These are phyloP conservation scores for Corchorus capsularis DNA, from an alignment of 345 rosid genomes.

Conservation along the genomic window DNA sequence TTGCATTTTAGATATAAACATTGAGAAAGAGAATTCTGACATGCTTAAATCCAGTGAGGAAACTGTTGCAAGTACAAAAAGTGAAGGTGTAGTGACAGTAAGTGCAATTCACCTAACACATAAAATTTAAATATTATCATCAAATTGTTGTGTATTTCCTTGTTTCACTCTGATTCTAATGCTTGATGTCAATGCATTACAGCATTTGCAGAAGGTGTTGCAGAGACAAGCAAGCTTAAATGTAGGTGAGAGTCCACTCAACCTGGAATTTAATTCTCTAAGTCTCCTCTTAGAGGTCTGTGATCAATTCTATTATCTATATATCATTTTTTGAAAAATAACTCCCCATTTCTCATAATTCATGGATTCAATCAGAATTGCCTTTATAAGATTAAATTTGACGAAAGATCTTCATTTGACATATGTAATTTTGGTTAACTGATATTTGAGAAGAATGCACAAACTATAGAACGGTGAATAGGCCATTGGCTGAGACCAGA, in stretches of 20 bases:
- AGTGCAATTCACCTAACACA: slow-evolving; percentile 36
- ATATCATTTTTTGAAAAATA: not conserved
- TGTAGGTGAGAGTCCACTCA: slow-evolving; percentile 47
- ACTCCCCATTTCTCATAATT: not conserved
- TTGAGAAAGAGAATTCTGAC: slow-evolving; percentile 54
- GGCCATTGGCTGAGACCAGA: not conserved
- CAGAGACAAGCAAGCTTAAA: slow-evolving; percentile 84
- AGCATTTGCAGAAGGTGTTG: slow-evolving; percentile 68
- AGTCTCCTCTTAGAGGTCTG: slow-evolving; percentile 30
- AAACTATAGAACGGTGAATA: not conserved
- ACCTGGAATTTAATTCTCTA: slow-evolving; percentile 27
- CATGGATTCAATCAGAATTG: not conserved
- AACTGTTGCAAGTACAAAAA: slow-evolving; percentile 43
- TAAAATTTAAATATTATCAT: no score
- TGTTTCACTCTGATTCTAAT: no score
- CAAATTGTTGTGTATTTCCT: no score
- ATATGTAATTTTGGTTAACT: not conserved
- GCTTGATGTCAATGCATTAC: slow-evolving; percentile 23
- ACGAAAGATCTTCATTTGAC: not conserved
- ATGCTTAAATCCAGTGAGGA: slow-evolving; percentile 44
- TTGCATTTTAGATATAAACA: slow-evolving; percentile 65
- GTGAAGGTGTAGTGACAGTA: slow-evolving; percentile 53
- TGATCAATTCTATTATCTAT: not conserved
- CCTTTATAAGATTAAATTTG: not conserved
- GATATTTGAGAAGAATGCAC: not conserved